Conservation (phyloP, 2,329 filamentous ascomycete species). For the Ophiostoma angusticollis region DNA sequence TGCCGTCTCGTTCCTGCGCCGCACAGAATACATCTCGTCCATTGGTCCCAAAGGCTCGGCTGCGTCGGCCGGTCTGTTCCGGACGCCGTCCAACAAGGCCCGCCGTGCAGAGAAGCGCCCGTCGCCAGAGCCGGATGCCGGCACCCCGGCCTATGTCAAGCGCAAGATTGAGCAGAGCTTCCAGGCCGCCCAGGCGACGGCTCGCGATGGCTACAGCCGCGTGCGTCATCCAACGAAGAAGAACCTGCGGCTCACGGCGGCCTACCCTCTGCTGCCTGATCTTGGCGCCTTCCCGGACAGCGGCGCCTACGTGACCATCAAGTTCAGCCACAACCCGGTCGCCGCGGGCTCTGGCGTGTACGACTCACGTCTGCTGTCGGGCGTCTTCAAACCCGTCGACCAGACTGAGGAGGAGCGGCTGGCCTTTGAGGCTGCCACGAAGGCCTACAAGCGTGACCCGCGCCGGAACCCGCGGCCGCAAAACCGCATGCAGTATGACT, state of each 20-base stretch:
- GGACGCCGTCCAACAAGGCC: constrained; percentile 10
- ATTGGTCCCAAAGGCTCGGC: constrained; percentile 31
- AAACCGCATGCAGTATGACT: constrained; percentile 52
- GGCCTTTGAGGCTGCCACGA: constrained; percentile 35
- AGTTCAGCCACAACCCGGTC: constrained; percentile 54
- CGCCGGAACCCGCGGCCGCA: constrained; percentile 40
- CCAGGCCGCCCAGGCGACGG: constrained; percentile 37
- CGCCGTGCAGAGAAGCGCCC: constrained; percentile 30
- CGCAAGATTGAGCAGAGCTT: constrained; percentile 54
- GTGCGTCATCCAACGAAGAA: constrained; percentile 47
- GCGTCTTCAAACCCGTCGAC: constrained; percentile 48
- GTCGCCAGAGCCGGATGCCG: constrained; percentile 30
- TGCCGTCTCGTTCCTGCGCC: constrained; percentile 82
- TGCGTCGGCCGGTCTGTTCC: background rate
- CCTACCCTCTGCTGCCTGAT: constrained; percentile 50
- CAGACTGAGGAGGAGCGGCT: constrained; percentile 41
- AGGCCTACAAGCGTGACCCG: constrained; percentile 45
- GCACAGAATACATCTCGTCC: constrained; percentile 87
- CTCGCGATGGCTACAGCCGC: constrained; percentile 42
- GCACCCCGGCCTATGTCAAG: constrained; percentile 53
- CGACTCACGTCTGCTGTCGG: constrained; percentile 47
- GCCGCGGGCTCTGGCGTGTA: constrained; percentile 37
- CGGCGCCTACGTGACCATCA: constrained; percentile 56
- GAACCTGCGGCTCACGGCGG: constrained; percentile 44
- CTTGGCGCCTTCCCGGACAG: constrained; percentile 57